Conservation (phyloP, 176 grass and related monocot genomes). For the Dactylis glomerata region DNA sequence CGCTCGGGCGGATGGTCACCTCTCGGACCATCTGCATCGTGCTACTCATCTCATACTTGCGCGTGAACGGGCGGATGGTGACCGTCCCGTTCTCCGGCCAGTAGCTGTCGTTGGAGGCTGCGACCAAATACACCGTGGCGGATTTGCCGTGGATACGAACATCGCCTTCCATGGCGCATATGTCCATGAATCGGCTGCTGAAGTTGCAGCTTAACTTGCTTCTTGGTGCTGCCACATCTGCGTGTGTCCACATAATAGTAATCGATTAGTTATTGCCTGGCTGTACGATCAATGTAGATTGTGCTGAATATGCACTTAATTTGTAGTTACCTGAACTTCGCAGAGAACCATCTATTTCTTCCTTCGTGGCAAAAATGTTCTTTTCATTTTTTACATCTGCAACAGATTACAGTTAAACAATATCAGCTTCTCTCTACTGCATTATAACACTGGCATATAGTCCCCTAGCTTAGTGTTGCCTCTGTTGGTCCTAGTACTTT, state of each 20-base stretch:
- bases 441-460: no score
- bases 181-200: constrained; percentile 21
- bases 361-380: not conserved
- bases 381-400: constrained; percentile 4
- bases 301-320: not conserved
- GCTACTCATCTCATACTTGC: constrained; percentile 37
- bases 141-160: no score
- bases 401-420: not conserved
- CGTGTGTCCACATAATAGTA: no score
- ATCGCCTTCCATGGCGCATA: constrained; percentile 58
- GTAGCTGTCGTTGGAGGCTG: not conserved
- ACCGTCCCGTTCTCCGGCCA: constrained; percentile 2
- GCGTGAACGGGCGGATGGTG: constrained; percentile 46
- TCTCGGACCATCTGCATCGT: constrained; percentile 40
- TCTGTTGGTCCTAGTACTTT: no score
- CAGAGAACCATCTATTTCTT: constrained; percentile 1
- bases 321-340: constrained; percentile 1
- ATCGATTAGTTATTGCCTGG: no score
- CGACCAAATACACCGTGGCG: constrained; percentile 37
- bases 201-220: constrained; percentile 49
- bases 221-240: not conserved
- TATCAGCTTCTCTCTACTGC: not conserved
- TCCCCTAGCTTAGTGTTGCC: no score
- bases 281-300: no score
- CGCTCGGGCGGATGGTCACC: constrained; percentile 11